Evolutionary conservation across 352 stramenopile species (phyloP).

Genomic region (Globisporangium parvum): DNA sequence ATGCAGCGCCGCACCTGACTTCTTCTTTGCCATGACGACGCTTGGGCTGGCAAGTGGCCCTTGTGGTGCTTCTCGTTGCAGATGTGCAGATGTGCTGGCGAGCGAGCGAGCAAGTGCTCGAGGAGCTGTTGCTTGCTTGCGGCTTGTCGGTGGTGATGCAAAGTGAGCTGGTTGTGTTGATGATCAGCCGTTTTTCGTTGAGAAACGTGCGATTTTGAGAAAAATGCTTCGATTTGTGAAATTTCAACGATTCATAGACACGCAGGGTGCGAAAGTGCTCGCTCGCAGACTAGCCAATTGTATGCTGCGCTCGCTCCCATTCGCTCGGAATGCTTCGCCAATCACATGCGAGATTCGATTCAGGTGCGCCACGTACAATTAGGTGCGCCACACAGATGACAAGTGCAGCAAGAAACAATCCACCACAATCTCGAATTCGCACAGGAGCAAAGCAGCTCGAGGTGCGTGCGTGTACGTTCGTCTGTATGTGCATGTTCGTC

Average conservation of each 20-base stretch:
- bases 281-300: not conserved
- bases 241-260: not conserved
- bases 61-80: not conserved
- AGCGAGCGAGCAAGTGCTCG: not conserved
- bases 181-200: too few relatives aligned
- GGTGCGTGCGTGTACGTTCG: not conserved
- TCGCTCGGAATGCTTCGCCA: not conserved
- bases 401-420: too few relatives aligned
- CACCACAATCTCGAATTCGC: not conserved
- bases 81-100: too few relatives aligned
- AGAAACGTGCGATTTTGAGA: constrained; percentile 1
- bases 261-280: not conserved
- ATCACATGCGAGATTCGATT: not conserved
- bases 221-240: not conserved
- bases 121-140: not conserved
- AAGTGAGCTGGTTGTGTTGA: too few relatives aligned
- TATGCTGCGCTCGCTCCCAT: too few relatives aligned
- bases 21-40: constrained; percentile 60
- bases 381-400: not conserved
- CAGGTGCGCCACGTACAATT: not conserved
- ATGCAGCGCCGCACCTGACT: constrained; percentile 27
- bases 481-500: not conserved
- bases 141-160: too few relatives aligned
- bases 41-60: not conserved
- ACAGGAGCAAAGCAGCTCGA: not conserved